A percentile compares a stretch with the other conserved stretches of the same genome.
These are phyloP conservation scores for Boletellus sp. DNA, from an alignment of 768 basidiomycete genomes.

Conservation along the genomic window DNA sequence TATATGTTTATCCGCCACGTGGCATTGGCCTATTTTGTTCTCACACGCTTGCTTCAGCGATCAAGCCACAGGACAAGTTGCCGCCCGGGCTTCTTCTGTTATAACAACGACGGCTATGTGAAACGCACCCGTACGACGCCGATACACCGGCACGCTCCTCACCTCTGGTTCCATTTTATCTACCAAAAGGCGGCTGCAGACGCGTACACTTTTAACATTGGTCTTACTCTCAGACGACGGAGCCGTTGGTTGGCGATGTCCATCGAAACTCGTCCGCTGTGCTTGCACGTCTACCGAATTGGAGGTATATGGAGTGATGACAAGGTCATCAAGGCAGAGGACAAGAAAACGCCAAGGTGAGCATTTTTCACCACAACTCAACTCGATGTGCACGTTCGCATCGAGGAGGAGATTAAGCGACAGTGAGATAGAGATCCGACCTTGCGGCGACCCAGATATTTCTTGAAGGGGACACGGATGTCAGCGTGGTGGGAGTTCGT, in stretches of 20 bases:
- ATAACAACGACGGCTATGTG: background rate
- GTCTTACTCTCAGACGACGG: slow-evolving; percentile 4
- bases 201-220: background rate
- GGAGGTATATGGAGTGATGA: slow-evolving; percentile 29
- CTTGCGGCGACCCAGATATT: slow-evolving; percentile 21
- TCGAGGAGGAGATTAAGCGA: too few species aligned
- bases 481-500: slow-evolving; percentile 20
- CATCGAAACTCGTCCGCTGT: slow-evolving; percentile 7
- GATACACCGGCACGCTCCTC: background rate
- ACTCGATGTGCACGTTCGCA: too few species aligned
- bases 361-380: too few species aligned
- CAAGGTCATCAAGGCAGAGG: slow-evolving; percentile 27
- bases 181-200: background rate
- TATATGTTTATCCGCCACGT: too few species aligned
- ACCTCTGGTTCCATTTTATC: background rate
- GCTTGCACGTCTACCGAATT: slow-evolving; percentile 27
- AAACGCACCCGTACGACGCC: background rate
- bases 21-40: too few species aligned
- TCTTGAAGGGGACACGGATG: slow-evolving; percentile 17
- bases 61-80: slow-evolving; percentile 2
- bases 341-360: slow-evolving; percentile 25
- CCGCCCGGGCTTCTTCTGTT: background rate
- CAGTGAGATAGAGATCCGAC: too few species aligned
- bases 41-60: too few species aligned
- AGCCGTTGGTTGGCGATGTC: background rate